Evolutionary conservation across 768 basidiomycete genomes (phyloP), one percentile per base, ranked within the genome.

Genomic region (Hortiboletus campestris): DNA sequence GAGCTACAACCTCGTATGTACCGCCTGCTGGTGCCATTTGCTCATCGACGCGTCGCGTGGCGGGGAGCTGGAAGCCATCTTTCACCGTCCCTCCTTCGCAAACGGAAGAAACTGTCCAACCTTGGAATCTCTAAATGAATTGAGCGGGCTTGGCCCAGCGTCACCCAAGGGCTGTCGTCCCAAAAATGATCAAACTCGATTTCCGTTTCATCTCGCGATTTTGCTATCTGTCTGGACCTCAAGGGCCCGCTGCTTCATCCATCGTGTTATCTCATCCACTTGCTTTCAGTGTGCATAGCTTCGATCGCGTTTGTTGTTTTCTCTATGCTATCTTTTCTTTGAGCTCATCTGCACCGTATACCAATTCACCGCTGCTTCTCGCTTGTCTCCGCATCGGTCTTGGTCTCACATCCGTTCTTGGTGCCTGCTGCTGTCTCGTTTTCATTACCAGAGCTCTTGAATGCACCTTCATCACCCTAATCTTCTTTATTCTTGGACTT

Each of bases 11-110:
- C 8, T 57, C 74, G 2, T 86, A 85, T 58, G 67, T 74, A 1
- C 84, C 85, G 6, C 84, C 85, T 14, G 56, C 82, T 13, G 85
- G 83, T 46, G 84, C 84, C 20, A 64, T 70, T 4, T 62, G 78
- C 53, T 76, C 78, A 2, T 75, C 78, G 10, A 77, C 72, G 25
- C 78, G 84, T 40, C 81, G 85, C 5, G 84, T 82, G 38, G 84
- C 67, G 10, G 83, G 72, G 3, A 80, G 70, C 49, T 86, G 84
- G 82, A 74, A 68, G 41, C 57, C 59, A 17, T 40, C 64, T n/a
- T 59, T 58, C 16, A 17, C 20, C 1, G 31, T 20, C 4, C 63
- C 68, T 19, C 61, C 66, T 31, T 62, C 63, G 2, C 63, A 67
- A 1, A 56, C 66, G 29, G 75, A 78, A 17, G 72, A 72, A 61